Conservation (phyloP, 176 grass and related monocot genomes). For the Zoysia japonica region DNA sequence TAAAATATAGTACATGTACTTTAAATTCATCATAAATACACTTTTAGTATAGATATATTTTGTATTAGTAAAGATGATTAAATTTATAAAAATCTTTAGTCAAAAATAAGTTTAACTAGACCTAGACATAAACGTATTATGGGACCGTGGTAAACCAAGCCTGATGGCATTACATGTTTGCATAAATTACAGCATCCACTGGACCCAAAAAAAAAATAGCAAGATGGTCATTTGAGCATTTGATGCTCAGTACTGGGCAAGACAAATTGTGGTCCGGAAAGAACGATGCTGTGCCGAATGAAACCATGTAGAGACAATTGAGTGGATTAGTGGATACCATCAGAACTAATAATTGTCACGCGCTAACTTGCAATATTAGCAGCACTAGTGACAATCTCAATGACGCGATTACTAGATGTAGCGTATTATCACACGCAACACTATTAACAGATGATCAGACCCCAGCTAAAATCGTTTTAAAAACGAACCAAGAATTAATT, state of each 20-base stretch:
- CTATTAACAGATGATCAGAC: background rate
- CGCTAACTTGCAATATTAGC: background rate
- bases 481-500: no score
- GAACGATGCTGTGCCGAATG: conserved; percentile 36
- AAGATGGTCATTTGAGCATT: conserved; percentile 40
- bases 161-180: conserved; percentile 7
- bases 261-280: conserved; percentile 38
- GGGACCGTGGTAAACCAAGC: background rate
- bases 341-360: background rate
- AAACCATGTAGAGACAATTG: background rate
- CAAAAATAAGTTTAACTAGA: no score
- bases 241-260: conserved; percentile 28
- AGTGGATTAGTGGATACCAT: background rate
- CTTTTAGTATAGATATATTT: no score
- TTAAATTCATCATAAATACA: no score
- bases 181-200: background rate
- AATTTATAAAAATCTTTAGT: no score
- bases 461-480: no score
- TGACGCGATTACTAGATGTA: background rate
- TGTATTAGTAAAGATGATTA: no score
- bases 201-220: background rate
- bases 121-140: no score
- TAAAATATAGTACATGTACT: no score
- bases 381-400: background rate
- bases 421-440: background rate